A percentile compares a stretch with the other conserved stretches of the same genome.
phyloP scores from a whole-genome alignment of 2,329 filamentous ascomycete species.

The Cladosporium velox region DNA sequence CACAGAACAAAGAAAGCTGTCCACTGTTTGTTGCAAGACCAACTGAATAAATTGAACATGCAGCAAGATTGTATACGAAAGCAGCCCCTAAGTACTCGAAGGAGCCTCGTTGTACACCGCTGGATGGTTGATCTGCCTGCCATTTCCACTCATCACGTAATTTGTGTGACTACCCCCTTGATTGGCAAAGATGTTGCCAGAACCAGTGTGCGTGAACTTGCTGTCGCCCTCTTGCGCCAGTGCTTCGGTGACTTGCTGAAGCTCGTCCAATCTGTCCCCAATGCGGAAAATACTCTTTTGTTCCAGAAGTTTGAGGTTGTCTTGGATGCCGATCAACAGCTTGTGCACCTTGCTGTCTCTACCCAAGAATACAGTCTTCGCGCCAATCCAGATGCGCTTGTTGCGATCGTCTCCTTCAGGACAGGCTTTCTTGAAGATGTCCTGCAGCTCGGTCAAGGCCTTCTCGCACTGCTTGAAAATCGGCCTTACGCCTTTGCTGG shows the following conservation, averaged over 20 bases:
- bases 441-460: constrained; percentile 13
- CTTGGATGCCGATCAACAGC: constrained; percentile 10
- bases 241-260: constrained; percentile 17
- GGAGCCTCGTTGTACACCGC: background rate
- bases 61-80: too few relatives aligned
- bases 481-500: constrained; percentile 9
- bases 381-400: constrained; percentile 23
- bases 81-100: background rate
- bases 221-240: background rate
- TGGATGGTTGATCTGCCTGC: background rate
- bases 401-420: constrained; percentile 20
- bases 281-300: constrained; percentile 20
- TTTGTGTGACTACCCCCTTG: background rate
- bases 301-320: background rate
- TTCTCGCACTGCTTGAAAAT: constrained; percentile 20
- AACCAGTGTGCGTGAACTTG: background rate
- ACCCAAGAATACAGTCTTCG: constrained; percentile 22
- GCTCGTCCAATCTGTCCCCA: constrained; percentile 20
- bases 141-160: background rate
- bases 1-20: too few relatives aligned
- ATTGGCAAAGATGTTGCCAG: background rate
- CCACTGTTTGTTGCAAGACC: too few relatives aligned
- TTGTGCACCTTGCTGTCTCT: constrained; percentile 21
- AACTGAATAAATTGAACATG: too few relatives aligned
- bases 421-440: constrained; percentile 21